Evolutionary conservation across 306 rosid genomes (phyloP), one percentile per base, ranked within the genome.

Genomic region (Acacia crassicarpa): DNA sequence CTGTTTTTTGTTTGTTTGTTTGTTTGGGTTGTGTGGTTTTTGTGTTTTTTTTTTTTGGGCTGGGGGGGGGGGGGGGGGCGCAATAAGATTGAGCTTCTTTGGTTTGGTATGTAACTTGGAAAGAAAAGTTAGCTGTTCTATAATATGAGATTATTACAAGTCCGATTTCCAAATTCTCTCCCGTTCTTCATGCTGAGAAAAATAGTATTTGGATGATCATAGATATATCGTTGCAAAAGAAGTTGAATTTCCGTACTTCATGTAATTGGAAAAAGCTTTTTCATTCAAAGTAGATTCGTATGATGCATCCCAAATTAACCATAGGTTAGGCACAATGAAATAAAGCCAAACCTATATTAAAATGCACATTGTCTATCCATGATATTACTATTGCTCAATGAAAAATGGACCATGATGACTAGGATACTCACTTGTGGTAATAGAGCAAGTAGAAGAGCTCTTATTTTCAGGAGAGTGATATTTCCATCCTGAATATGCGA

Each of bases 391-490:
- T 69, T 80, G 44, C 53, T n/a, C 46, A 0, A 17, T 35, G 72
- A 72, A 79, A 79, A 78, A 68, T 30, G 69, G 41, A 70, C 67
- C 19, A 41, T 3, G 82, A 48, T 4, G 81, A 73, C 44, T 16
- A 59, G 72, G 81, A 76, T 20, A 86, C 84, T 82, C 85, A 93
- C 99, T 91, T 87, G 92, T 51, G 99, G 99, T 77, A 89, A 85
- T 63, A 93, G 83, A 32, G 97, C 98, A 78, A 91, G 91, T 22
- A 95, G 84, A 79, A 95, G 91, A 82, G 99, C 98, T 88, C 99
- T 91, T 69, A 88, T 59, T 89, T 95, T 93, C 76, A 95, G 89
- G 83, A 95, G 98, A 84, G 78, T 43, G 80, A 95, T 91, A 92
- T 93, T 95, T 73, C 90, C 97, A 59, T 89, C 91, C 88, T 94